Conservation (phyloP, 108 stramenopile genomes). For the Cyclotella sp. region DNA sequence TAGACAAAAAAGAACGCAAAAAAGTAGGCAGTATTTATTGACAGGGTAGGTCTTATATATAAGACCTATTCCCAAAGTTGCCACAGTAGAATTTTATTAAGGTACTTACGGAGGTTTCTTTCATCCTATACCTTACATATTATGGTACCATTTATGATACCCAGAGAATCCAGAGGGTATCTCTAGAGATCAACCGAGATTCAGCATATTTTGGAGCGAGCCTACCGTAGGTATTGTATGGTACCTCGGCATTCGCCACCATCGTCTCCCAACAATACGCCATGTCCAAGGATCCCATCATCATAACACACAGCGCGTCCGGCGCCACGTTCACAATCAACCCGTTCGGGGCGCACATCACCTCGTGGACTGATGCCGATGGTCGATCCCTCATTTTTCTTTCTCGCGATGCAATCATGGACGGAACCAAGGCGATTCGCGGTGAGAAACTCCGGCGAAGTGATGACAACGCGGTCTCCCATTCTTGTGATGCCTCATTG, state of each 20-base stretch:
- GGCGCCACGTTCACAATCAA: conserved; percentile 63
- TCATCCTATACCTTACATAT: too few species aligned
- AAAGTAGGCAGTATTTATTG: too few species aligned
- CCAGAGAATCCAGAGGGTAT: too few species aligned
- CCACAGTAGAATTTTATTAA: too few species aligned
- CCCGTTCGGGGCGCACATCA: conserved; percentile 74
- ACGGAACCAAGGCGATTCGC: conserved; percentile 81
- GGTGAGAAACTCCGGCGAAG: conserved; percentile 17
- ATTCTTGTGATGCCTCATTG: not conserved
- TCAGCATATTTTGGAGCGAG: too few species aligned
- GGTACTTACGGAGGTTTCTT: too few species aligned
- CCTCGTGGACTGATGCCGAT: conserved; percentile 51
- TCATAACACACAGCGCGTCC: conserved; percentile 47
- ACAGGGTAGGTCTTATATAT: too few species aligned
- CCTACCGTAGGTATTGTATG: not conserved
- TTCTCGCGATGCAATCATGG: conserved; percentile 73
- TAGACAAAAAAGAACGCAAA: too few species aligned
- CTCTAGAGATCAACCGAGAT: too few species aligned
- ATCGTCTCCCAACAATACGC: not conserved
- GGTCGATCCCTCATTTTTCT: conserved; percentile 71
- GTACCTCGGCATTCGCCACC: not conserved
- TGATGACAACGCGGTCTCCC: not conserved
- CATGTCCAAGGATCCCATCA: conserved; percentile 31
- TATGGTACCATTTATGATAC: too few species aligned
- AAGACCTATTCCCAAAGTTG: too few species aligned